Evolutionary conservation across 2,329 filamentous ascomycete genomes (phyloP), one percentile per base, ranked within the genome.

Genomic region (Lizonia empirigonia): DNA sequence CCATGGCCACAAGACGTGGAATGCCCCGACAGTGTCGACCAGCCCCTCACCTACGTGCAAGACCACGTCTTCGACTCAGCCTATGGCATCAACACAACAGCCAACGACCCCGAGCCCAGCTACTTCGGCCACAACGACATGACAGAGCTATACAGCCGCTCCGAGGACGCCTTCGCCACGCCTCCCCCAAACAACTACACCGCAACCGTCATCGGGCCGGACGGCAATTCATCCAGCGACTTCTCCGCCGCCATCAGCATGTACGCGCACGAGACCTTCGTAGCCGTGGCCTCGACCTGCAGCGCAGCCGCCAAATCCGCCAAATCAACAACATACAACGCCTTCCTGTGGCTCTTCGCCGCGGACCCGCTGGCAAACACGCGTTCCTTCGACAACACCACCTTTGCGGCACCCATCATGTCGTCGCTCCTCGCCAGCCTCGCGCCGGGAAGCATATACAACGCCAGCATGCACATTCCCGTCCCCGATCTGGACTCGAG

Each of bases 141-240:
- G 26, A 32, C 22, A 8, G 42, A 42, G 37, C 18, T 36, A n/a
- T 40, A 48, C 12, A 44, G 38, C 34, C 30, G 38, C 15, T 44
- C 36, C 7, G 7, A 40, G 12, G 13, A 39, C n/a, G 44, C 44
- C 2, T 48, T 48, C 22, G 26, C 27, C 2, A 48, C 35, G 13
- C 35, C 10, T 5, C 36, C 29, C 13, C 36, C 13, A 35, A 39
- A 39, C 36, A 39, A 39, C n/a, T 39, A 39, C 12, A 39, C 36
- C 15, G 9, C 12, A 6, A 39, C 36, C n/a, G 22, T 39, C 22
- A 39, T 39, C 15, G 36, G 36, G 7, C 36, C 36, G 2, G 36
- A 39, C 15, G 36, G 36, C 18, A 20, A 3, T 20, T 19, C 36
- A 6, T 39, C 26, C 22, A 39, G 36, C 36, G 36, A 39, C 15